A percentile compares a stretch with the other conserved stretches of the same genome.
Conservation (phyloP, 805 yeast genomes). For the Candida khao-thaluensis region DNA sequence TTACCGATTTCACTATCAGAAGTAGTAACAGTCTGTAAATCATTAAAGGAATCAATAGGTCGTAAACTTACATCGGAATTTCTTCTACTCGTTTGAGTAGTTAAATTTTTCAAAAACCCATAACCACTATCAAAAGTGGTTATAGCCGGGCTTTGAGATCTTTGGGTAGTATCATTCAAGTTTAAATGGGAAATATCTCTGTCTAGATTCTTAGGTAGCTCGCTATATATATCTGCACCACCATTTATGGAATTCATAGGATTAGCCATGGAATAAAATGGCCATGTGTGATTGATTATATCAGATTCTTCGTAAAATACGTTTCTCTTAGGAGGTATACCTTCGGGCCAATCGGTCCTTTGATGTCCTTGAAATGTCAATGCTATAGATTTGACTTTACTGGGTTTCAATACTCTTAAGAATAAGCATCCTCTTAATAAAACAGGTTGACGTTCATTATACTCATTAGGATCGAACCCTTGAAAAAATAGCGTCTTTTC, state of each 20-base stretch:
- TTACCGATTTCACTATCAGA: constrained; percentile 21
- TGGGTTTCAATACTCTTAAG: constrained; percentile 66
- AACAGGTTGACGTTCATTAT: constrained; percentile 67
- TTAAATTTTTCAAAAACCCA: constrained; percentile 20
- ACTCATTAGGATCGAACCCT: constrained; percentile 73
- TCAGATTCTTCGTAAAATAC: constrained; percentile 65
- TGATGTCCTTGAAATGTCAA: constrained; percentile 66
- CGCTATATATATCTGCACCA: constrained; percentile 49
- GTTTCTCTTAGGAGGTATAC: constrained; percentile 85
- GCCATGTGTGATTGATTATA: constrained; percentile 84
- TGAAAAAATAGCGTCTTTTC: constrained; percentile 79
- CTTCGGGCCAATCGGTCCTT: constrained; percentile 96
- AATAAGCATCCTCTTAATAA: constrained; percentile 78
- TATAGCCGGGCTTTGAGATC: constrained; percentile 12
- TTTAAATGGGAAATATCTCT: constrained; percentile 37
- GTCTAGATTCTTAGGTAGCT: constrained; percentile 20
- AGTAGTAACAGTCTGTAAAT: constrained; percentile 15
- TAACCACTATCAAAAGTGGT: constrained; percentile 16
- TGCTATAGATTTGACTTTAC: constrained; percentile 62
- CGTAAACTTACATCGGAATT: constrained; percentile 32
- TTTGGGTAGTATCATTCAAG: constrained; percentile 28
- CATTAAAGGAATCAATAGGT: constrained; percentile 23
- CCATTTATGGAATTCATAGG: constrained; percentile 25
- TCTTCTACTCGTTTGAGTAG: constrained; percentile 28
- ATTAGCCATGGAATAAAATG: constrained; percentile 54